These are phyloP conservation scores for Exophiala sp. DNA, from an alignment of 2,329 filamentous ascomycete species.

Conservation along the genomic window DNA sequence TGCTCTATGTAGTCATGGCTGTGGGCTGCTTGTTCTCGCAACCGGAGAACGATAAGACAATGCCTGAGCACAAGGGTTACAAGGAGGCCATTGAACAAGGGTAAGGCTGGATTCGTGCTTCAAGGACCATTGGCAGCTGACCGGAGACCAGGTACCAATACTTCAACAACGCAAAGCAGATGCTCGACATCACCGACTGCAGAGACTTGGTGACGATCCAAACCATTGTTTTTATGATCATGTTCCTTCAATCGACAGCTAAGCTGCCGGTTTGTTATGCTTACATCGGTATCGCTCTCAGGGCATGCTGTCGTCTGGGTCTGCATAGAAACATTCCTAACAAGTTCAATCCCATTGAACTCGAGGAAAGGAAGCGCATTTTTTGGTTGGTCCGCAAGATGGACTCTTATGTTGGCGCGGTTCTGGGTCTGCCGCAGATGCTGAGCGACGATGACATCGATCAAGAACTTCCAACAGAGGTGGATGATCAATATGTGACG, in stretches of 20 bases:
- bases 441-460: constrained; percentile 48
- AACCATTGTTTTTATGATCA: constrained; percentile 69
- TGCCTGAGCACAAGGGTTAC: constrained; percentile 44
- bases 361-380: constrained; percentile 65
- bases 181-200: constrained; percentile 59
- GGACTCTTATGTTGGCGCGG: constrained; percentile 47
- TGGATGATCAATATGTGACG: constrained; percentile 46
- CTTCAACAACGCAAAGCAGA: constrained; percentile 60
- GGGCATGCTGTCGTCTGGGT: constrained; percentile 69
- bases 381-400: constrained; percentile 48
- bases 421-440: constrained; percentile 46
- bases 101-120: constrained; percentile 35
- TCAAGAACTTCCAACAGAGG: constrained; percentile 42
- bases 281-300: constrained; percentile 70
- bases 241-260: constrained; percentile 73
- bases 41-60: constrained; percentile 47
- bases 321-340: constrained; percentile 67
- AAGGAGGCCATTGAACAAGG: constrained; percentile 50
- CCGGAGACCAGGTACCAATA: constrained; percentile 59
- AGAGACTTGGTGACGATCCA: constrained; percentile 69
- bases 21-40: constrained; percentile 66
- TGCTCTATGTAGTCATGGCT: constrained; percentile 64
- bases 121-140: constrained; percentile 7
- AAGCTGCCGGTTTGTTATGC: constrained; percentile 75
- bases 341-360: constrained; percentile 63